Base-by-base conservation (phyloP, 1,284 basidiomycete genomes). In the Xanthoconium separans region DNA sequence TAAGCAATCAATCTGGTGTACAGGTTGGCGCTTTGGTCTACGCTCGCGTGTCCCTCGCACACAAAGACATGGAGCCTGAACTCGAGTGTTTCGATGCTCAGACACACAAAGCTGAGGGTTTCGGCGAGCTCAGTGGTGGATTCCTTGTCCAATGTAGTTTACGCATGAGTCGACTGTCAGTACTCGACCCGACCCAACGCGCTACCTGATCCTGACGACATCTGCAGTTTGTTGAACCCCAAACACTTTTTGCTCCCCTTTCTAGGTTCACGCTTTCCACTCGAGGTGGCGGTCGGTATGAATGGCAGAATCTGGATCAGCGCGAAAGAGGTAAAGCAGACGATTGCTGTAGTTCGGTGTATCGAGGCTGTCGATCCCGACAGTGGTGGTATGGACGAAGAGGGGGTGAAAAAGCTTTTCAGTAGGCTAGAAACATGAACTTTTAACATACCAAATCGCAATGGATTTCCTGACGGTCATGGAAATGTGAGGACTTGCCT, bases 41-140 rank as follows among this genome's bases (percentile, higher is more conserved):
- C 69, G 90, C 89, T 2, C 83, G 91, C 42, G 85, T 94, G 31
- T 91, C 89, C 11, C 73, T 93, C 24, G 91, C 92, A 15, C 89
- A 93, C 64, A 91, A 89, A 64, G 91, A 94, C 66, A 92, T 93
- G 85, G 91, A 94, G 50, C 91, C 91, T 2, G 91, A 94, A 63
- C 74, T 94, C 6, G 90, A 93, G 65, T 94, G 91, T 66, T 91
- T 93, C 63, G 89, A 93, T 65, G 89, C 89, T 4, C 87, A 92
- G 61, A 91, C 89, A 30, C 84, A 81, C 61, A 94, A 93, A 70
- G 75, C 90, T 0, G 87, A 88, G 58, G 92, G 89, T 0, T 93
- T 89, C 61, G 92, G 91, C 2, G 91, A 92, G 62, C 78, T 94
- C 24, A 89, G 86, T 56, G 86, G 84, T 10, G 91, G 91, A 2